A percentile compares a stretch with the other conserved stretches of the same genome.
Evolutionary conservation across 176 grass and related monocot genomes (phyloP).

Genomic region (Oryza coarctata): DNA sequence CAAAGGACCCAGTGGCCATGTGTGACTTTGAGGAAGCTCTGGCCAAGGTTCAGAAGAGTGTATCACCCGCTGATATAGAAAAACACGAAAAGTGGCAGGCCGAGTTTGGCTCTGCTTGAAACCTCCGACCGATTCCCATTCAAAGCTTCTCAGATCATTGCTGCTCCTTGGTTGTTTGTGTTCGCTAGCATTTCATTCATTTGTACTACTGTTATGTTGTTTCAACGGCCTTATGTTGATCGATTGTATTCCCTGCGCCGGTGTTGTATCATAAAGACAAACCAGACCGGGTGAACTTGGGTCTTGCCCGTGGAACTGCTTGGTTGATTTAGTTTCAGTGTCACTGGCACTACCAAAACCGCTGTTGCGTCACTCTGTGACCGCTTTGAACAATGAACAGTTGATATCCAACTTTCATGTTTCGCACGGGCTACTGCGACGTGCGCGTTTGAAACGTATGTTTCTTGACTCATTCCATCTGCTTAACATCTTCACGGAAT

Average conservation of each 20-base stretch:
- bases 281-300: neutral
- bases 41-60: conserved; percentile 86
- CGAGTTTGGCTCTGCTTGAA: conserved; percentile 80
- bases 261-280: neutral
- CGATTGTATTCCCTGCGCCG: neutral
- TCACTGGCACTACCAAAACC: neutral
- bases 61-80: conserved; percentile 76
- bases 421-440: neutral
- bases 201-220: neutral
- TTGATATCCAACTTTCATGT: neutral
- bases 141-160: neutral
- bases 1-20: conserved; percentile 87
- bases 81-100: conserved; percentile 94
- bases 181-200: neutral
- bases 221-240: neutral
- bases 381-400: neutral
- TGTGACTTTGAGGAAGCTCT: conserved; percentile 87
- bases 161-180: neutral
- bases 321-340: conserved; percentile 2
- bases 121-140: neutral
- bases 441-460: neutral
- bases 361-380: neutral
- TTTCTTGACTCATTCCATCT: neutral
- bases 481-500: neutral
- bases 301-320: neutral